Evolutionary conservation across 345 rosid species (phyloP).

Genomic region (Camelina sativa): DNA sequence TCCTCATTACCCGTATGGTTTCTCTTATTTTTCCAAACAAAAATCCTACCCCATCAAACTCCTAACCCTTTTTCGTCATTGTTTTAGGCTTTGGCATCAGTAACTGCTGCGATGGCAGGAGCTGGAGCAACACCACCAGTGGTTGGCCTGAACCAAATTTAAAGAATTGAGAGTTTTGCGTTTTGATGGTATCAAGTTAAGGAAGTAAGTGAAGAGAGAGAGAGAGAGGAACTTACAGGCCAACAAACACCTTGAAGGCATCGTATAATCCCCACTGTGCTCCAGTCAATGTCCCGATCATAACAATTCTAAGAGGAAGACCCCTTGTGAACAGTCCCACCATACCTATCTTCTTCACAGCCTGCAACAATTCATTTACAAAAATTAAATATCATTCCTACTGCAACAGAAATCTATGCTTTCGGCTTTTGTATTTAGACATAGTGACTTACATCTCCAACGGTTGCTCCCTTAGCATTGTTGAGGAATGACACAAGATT

Average conservation of each 20-base stretch:
- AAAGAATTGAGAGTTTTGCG: slow-evolving; percentile 3
- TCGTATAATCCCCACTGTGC: slow-evolving; percentile 99
- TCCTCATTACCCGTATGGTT: slow-evolving; percentile 30
- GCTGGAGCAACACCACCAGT: slow-evolving; percentile 88
- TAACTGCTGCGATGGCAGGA: slow-evolving; percentile 48
- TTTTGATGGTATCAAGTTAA: not conserved
- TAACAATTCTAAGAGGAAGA: slow-evolving; percentile 94
- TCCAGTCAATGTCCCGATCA: slow-evolving; percentile 98
- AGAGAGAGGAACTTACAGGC: slow-evolving; percentile 72
- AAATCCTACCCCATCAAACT: slow-evolving; percentile 34
- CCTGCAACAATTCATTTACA: slow-evolving; percentile 54
- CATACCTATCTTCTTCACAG: slow-evolving; percentile 91
- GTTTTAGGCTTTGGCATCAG: slow-evolving; percentile 36
- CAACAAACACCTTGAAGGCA: slow-evolving; percentile 96
- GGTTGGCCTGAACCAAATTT: slow-evolving; percentile 69
- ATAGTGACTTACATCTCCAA: slow-evolving; percentile 76
- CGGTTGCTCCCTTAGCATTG: slow-evolving; percentile 97
- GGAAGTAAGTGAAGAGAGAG: not conserved
- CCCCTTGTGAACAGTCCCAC: slow-evolving; percentile 97
- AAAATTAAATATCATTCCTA: not conserved
- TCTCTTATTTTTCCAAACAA: slow-evolving; percentile 38
- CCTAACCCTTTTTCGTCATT: slow-evolving; percentile 30
- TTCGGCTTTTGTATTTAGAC: not conserved
- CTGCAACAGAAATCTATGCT: not conserved
- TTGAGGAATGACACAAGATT: slow-evolving; percentile 96